Base-by-base conservation (phyloP, 139 green algal genomes). In the Spirogloea muscicola region DNA sequence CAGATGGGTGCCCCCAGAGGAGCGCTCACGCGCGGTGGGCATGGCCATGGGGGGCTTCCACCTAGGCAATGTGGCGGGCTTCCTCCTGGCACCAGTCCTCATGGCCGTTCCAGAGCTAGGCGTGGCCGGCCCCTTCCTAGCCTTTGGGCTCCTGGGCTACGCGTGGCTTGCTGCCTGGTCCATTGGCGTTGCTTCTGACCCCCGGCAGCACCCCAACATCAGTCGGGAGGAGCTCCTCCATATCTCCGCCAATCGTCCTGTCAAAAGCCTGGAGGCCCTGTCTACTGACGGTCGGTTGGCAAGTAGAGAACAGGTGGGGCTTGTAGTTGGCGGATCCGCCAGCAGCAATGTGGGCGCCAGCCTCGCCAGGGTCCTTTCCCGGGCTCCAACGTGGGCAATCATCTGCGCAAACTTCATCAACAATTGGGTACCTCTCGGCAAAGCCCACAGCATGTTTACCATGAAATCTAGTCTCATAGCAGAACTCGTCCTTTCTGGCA, bases 71-170 rank as follows among this genome's bases (percentile, higher is more conserved):
- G 77, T 87, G 68, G 38, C 69, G 0, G 83, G 94, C 0, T 85
- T 98, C 44, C 84, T 84, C 1, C 46, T 90, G 2, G 88, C 85
- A 2, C 89, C 89, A 0, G 69, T 89, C 21, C 87, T 98, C 61
- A 91, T 97, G 49, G 6, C 46, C 2, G 21, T 18, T 0, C 49
- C 36, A 0, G 39, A 85, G 83, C 18, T 98, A 88, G 93, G 83
- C 85, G 31, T 90, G 74, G 0, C 69, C 0, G 69, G 80, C 25
- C 60, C 68, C 9, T 87, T 87, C 72, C 39, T 76, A 0, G 29
- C 71, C 5, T 84, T 87, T 38, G 83, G 81, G 7, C 43, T 48
- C 39, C 43, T 85, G 29, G 81, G 82, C 0, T 29, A 76, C 10
- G 25, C 82, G 7, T 87, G 82, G 82, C 60, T 84, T 13, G 27